Evolutionary conservation across 352 stramenopile species (phyloP), one percentile per base, ranked within the genome.

Genomic region (Thalassiosira mediterranea): DNA sequence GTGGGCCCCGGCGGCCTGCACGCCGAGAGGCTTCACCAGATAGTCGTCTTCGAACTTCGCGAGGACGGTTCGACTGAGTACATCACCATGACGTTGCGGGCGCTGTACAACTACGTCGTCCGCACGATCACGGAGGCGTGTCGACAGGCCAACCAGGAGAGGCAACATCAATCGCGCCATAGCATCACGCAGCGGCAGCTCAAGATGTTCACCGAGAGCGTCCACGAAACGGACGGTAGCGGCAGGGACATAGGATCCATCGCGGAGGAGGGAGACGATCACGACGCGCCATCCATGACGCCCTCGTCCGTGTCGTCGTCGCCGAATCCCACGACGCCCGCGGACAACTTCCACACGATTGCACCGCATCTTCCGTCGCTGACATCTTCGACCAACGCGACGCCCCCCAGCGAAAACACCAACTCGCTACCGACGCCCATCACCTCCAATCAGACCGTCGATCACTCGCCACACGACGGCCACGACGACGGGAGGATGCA

Each of bases 31-130:
- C 65, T 91, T 17, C 72, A 89, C 48, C 78, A 89, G 31, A 75
- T 91, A 11, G 65, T 89, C 19, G 76, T 91, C 1, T 88, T 91
- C 28, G 84, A 89, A 67, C 65, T 91, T 28, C 53, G 65, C 8
- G 75, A 89, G 60, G 71, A 88, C 62, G 84, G 84, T 26, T 28
- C 21, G 7, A 65, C 54, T 1, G 53, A 82, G 32, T 88, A 88
- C 53, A 44, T 28, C 4, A 83, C 64, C 32, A 84, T 88, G 67
- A 89, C 65, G 10, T 56, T 88, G 44, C 44, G 81, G 11, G 59
- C 49, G 15, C 52, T 89, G 4, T 86, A 91, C 56, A 84, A 88
- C 54, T 76, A 88, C 48, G 76, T 85, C 0, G 29, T 89, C 4
- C 37, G 71, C n/a, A 69, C 62, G 23, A 87, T 89, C 42, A 81